phyloP scores from a whole-genome alignment of 2,329 filamentous ascomycete genomes.

The Fusarium torulosum region DNA sequence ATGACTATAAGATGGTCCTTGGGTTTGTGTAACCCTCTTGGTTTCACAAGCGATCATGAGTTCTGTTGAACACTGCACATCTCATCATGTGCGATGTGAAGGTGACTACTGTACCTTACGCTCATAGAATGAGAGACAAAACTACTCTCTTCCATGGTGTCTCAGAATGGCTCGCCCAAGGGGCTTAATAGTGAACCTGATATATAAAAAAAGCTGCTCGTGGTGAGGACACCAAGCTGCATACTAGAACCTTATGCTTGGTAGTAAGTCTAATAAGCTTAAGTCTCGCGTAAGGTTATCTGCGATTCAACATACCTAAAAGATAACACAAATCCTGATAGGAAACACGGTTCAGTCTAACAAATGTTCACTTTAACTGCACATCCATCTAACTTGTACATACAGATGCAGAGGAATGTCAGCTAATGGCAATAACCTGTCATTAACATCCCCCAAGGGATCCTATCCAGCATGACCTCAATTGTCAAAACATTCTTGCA shows the following conservation, averaged over 20 bases:
- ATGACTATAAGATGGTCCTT: neutral
- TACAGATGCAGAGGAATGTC: neutral
- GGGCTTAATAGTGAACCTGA: neutral
- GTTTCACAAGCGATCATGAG: neutral
- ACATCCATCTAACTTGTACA: neutral
- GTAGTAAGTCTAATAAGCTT: constrained; percentile 9
- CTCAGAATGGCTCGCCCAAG: neutral
- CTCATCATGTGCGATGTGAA: neutral
- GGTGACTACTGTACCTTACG: neutral
- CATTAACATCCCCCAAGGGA: neutral
- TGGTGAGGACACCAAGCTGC: neutral
- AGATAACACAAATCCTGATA: neutral
- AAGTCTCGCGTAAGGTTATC: constrained; percentile 8
- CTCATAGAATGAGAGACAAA: neutral
- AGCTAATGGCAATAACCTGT: neutral
- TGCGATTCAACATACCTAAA: neutral
- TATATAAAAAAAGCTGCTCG: neutral
- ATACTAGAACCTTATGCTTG: neutral
- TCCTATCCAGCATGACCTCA: neutral
- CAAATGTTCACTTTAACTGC: neutral
- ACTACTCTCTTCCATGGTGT: neutral
- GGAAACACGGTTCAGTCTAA: neutral
- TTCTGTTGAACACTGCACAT: constrained; percentile 8
- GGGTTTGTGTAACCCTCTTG: neutral
- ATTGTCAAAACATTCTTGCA: neutral